Evolutionary conservation across 768 basidiomycete species (phyloP).

Genomic region (Chalciporus sphaerocephalus): DNA sequence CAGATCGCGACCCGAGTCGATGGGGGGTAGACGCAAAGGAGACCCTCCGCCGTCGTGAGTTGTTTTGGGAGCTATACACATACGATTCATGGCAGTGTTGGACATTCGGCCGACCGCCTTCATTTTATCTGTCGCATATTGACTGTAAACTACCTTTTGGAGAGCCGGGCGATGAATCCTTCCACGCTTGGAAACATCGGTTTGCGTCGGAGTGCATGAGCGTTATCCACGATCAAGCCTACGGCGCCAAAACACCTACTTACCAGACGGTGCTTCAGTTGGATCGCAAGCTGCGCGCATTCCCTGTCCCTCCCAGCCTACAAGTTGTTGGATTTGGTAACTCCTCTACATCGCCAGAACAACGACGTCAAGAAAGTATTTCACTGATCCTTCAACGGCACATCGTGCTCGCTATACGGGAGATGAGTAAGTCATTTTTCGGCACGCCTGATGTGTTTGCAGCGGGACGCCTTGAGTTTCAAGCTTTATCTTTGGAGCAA

Average conservation of each 20-base stretch:
- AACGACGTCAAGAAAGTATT: conserved; percentile 35
- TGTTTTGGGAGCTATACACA: conserved; percentile 59
- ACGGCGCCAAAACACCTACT: conserved; percentile 63
- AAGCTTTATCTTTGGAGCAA: conserved; percentile 1
- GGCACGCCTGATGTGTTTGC: no score
- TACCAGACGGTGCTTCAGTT: conserved; percentile 65
- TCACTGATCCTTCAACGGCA: conserved; percentile 57
- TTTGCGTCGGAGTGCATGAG: conserved; percentile 68
- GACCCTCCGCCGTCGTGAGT: conserved; percentile 57
- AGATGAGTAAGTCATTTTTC: conserved; percentile 51
- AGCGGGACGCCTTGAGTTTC: background rate
- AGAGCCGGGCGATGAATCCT: conserved; percentile 52
- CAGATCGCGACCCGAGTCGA: conserved; percentile 67
- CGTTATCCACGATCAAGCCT: conserved; percentile 65
- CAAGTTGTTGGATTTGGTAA: conserved; percentile 66
- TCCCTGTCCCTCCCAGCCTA: conserved; percentile 61
- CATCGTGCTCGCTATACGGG: conserved; percentile 63
- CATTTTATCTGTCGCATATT: conserved; percentile 61
- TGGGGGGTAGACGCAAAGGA: conserved; percentile 57
- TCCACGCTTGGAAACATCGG: conserved; percentile 66
- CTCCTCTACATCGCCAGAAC: conserved; percentile 41
- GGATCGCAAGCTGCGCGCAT: conserved; percentile 62
- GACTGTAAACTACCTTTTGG: conserved; percentile 60
- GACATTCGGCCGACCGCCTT: conserved; percentile 67
- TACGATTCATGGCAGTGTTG: conserved; percentile 48